Percentiles rank a stretch among this genome's conserved stretches.
Conservation (phyloP, 352 stramenopile genomes). For the Pythium pyrilobum region DNA sequence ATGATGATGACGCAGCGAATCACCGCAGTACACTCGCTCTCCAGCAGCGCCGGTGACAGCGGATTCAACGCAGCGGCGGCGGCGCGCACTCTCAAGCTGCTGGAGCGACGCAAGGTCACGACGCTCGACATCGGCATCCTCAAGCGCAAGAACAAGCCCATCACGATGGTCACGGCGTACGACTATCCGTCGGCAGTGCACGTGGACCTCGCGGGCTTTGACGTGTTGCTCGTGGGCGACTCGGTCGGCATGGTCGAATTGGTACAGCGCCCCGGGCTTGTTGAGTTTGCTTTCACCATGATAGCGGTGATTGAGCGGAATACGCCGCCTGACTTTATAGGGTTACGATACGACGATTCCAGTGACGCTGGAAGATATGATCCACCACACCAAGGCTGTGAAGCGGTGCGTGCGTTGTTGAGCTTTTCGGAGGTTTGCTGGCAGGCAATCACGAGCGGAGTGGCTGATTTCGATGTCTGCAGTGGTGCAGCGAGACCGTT, state of each 20-base stretch:
- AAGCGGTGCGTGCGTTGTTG: constrained; percentile 52
- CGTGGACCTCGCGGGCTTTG: constrained; percentile 97
- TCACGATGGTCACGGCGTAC: constrained; percentile 99
- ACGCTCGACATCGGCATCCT: constrained; percentile 81
- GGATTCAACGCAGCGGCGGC: constrained; percentile 44
- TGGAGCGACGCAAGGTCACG: constrained; percentile 82
- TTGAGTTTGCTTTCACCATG: no score
- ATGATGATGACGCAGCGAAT: not conserved
- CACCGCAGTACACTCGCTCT: not conserved
- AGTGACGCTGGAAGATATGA: constrained; percentile 97
- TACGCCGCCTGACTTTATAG: no score
- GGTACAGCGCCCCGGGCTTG: constrained; percentile 50
- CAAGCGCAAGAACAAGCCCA: constrained; percentile 94
- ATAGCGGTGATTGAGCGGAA: no score
- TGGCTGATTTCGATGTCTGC: not conserved
- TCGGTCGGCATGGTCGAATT: constrained; percentile 98
- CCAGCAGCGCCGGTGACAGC: constrained; percentile 14
- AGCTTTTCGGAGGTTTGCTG: not conserved
- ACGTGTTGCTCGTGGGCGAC: constrained; percentile 97
- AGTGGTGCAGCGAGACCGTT: constrained; percentile 84
- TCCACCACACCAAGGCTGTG: constrained; percentile 96
- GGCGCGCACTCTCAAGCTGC: constrained; percentile 73
- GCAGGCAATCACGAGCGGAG: not conserved
- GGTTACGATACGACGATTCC: constrained; percentile 88
- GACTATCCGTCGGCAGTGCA: constrained; percentile 96